These are phyloP conservation scores for Thyridium curvatum DNA, from an alignment of 2,329 filamentous ascomycete genomes.

Conservation along the genomic window DNA sequence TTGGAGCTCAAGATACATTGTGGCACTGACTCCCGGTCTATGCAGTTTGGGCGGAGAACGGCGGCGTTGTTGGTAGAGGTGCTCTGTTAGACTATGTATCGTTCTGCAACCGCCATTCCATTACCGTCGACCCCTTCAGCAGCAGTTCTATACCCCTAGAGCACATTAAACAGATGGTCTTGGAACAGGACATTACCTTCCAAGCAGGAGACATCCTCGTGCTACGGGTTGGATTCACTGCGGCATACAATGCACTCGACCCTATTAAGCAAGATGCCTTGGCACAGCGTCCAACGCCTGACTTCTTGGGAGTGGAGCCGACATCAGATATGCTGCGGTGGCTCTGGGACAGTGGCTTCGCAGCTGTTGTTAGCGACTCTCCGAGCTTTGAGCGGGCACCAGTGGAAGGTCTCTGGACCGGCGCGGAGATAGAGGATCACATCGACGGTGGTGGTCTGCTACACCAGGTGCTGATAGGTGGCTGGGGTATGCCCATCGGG, in stretches of 20 bases:
- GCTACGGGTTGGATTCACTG: conserved; percentile 26
- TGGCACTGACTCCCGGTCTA: neutral
- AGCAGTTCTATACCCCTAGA: conserved; percentile 14
- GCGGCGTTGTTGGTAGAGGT: conserved; percentile 36
- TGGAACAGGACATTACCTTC: conserved; percentile 24
- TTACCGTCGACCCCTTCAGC: conserved; percentile 6
- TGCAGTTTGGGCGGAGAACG: conserved; percentile 26
- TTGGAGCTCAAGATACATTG: neutral
- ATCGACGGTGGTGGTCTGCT: no score
- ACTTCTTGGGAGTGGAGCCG: conserved; percentile 32
- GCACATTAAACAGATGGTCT: conserved; percentile 23
- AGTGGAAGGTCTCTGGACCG: conserved; percentile 9
- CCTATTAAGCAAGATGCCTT: conserved; percentile 16
- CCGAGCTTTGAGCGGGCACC: conserved; percentile 39
- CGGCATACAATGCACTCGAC: conserved; percentile 18
- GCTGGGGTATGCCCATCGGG: conserved; percentile 45
- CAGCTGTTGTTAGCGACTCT: conserved; percentile 35
- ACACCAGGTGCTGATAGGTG: conserved; percentile 36
- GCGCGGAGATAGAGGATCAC: conserved; percentile 17
- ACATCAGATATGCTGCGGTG: conserved; percentile 27
- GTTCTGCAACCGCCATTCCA: conserved; percentile 5
- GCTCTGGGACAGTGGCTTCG: conserved; percentile 39
- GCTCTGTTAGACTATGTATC: conserved; percentile 34
- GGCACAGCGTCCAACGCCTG: conserved; percentile 12
- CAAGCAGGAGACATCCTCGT: conserved; percentile 30